Evolutionary conservation across 192 early-diverging fungal genomes (phyloP), one percentile per base, ranked within the genome.

Genomic region (Globomyces pollinis-pini): DNA sequence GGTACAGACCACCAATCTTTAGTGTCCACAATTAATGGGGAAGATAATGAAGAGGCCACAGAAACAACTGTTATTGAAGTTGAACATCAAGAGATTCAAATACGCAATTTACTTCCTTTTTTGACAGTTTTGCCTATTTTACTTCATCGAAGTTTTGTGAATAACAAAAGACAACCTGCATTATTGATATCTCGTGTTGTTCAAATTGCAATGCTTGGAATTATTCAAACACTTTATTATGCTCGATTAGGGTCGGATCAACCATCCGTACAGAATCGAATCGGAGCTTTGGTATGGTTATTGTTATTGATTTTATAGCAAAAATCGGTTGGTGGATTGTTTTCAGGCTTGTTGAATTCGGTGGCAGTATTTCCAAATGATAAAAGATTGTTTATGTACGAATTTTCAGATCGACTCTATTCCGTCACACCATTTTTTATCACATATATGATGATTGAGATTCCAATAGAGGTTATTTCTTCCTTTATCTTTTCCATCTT

Each of bases 271-370:
- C 35, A 36, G 35, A 36, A 36, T 34, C 53, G 74, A 15, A 57
- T 76, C 29, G 74, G 74, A 26, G 18, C 70, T 5, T 32, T 76
- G 73, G n/a, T n/a, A n/a, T n/a, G n/a, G n/a, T n/a, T n/a, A n/a
- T n/a, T n/a, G n/a, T n/a, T n/a, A n/a, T n/a, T n/a, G n/a, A n/a
- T n/a, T n/a, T n/a, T n/a, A n/a, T n/a, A n/a, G 73, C 74, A 76
- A 63, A 59, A 72, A 57, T 49, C 56, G 30, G 60, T 63, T 1
- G 50, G 63, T n/a, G 49, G 69, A 18, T 44, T 72, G 24, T 76
- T 72, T 53, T 59, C 72, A 9, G 74, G 70, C 13, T 67, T 76
- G 74, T 39, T 73, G 11, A 73, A 67, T 41, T 72, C 65, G 45
- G 59, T 76, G 5, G 61, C 70, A 16, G 61, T 68, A 11, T 73